Percentiles rank a stretch among this genome's conserved stretches.
Evolutionary conservation across 441 rosid species (phyloP).

Genomic region (Euphorbia celastroides): DNA sequence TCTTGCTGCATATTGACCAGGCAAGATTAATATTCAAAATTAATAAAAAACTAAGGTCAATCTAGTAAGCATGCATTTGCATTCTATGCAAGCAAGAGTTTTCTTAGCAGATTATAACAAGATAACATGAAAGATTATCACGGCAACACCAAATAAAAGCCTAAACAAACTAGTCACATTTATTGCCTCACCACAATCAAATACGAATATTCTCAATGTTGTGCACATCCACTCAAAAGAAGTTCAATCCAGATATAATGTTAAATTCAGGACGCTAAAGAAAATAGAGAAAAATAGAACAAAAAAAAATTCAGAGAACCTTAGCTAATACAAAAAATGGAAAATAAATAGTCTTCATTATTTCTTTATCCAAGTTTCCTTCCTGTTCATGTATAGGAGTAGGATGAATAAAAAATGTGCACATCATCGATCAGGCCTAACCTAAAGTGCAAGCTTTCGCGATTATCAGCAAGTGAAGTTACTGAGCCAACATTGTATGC

Average conservation of each 20-base stretch:
- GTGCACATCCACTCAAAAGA: not conserved
- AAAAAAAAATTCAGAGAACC: not conserved
- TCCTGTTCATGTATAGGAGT: slow-evolving; percentile 1
- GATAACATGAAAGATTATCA: not conserved
- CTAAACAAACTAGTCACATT: too few species aligned
- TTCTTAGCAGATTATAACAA: not conserved
- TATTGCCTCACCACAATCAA: not conserved
- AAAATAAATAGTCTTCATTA: not conserved
- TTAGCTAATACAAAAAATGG: not conserved
- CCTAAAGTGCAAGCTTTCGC: not conserved
- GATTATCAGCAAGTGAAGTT: not conserved
- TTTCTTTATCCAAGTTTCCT: too few species aligned
- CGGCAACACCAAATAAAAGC: too few species aligned
- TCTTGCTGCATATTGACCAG: slow-evolving; percentile 68
- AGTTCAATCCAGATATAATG: not conserved
- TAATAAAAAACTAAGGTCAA: slow-evolving; percentile 8
- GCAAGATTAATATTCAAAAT: slow-evolving; percentile 11
- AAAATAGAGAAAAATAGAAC: not conserved
- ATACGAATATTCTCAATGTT: slow-evolving; percentile 6
- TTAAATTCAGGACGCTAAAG: not conserved
- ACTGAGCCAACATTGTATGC: not conserved
- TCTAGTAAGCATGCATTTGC: not conserved
- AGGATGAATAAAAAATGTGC: not conserved
- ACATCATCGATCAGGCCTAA: not conserved
- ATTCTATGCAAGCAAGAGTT: not conserved